Percentiles rank a stretch among this genome's conserved stretches.
These are phyloP conservation scores for Suillus cothurnatus DNA, from an alignment of 768 basidiomycete species.

Conservation along the genomic window DNA sequence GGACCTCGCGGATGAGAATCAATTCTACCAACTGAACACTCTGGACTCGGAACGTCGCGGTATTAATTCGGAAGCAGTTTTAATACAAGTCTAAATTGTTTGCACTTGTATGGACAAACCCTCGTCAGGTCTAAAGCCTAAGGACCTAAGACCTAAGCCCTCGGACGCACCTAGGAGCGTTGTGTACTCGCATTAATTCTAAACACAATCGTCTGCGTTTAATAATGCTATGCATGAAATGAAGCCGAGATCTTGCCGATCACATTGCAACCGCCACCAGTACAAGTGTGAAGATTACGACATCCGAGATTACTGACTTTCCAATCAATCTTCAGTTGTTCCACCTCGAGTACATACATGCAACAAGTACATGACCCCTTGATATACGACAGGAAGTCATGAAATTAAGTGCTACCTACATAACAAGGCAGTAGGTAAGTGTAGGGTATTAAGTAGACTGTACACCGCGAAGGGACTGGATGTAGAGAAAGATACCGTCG, in stretches of 20 bases:
- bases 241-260: neutral
- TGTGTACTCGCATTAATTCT: neutral
- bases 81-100: neutral
- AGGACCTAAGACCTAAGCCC: neutral
- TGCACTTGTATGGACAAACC: neutral
- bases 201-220: neutral
- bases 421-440: constrained; percentile 35
- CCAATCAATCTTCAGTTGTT: neutral
- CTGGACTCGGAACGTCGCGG: too few species aligned
- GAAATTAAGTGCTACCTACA: constrained; percentile 34
- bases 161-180: neutral
- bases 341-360: neutral
- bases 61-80: neutral
- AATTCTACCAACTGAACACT: neutral
- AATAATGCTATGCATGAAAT: neutral
- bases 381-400: constrained; percentile 25
- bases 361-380: constrained; percentile 17
- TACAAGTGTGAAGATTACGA: neutral
- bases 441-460: constrained; percentile 36
- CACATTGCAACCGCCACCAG: neutral
- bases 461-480: constrained; percentile 32
- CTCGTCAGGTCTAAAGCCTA: neutral
- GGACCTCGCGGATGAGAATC: constrained; percentile 3
- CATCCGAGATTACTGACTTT: neutral
- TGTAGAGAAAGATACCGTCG: constrained; percentile 22